phyloP scores from a whole-genome alignment of 2,329 filamentous ascomycete species.

The Beauveria rudraprayagi region DNA sequence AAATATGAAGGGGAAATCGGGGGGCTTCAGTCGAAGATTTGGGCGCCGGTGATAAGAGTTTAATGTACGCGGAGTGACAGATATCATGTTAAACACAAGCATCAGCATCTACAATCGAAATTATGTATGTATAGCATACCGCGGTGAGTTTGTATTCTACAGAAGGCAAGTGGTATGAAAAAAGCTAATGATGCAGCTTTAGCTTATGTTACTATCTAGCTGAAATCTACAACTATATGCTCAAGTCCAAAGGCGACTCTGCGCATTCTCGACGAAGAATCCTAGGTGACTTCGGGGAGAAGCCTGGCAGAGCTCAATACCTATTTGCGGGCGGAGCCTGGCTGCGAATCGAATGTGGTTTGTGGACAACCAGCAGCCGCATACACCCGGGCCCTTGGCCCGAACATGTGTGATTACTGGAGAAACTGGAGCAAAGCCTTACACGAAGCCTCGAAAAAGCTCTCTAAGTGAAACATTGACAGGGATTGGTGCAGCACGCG shows the following conservation, averaged over 20 bases:
- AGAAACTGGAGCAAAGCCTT: too few species aligned
- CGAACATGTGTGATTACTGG: too few species aligned
- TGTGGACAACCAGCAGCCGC: too few species aligned
- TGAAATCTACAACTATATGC: background rate
- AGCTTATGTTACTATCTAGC: background rate
- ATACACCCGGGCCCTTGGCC: too few species aligned
- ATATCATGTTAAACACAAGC: background rate
- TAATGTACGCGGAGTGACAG: background rate
- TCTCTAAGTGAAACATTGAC: too few species aligned
- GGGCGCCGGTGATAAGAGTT: background rate
- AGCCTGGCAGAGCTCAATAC: too few species aligned
- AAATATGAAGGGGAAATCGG: conserved; percentile 50
- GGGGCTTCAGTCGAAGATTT: conserved; percentile 41
- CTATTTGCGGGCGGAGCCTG: too few species aligned
- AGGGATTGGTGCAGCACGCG: too few species aligned
- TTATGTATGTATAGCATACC: background rate
- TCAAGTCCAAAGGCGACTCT: background rate
- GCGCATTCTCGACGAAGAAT: background rate
- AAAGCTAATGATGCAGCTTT: background rate
- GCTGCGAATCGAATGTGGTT: too few species aligned
- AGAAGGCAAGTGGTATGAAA: background rate
- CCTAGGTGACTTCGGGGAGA: too few species aligned
- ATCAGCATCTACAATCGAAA: background rate
- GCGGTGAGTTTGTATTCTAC: background rate
- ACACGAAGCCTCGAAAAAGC: too few species aligned